These are phyloP conservation scores for Lagenidium sp. DNA, from an alignment of 352 stramenopile species.

Conservation along the genomic window DNA sequence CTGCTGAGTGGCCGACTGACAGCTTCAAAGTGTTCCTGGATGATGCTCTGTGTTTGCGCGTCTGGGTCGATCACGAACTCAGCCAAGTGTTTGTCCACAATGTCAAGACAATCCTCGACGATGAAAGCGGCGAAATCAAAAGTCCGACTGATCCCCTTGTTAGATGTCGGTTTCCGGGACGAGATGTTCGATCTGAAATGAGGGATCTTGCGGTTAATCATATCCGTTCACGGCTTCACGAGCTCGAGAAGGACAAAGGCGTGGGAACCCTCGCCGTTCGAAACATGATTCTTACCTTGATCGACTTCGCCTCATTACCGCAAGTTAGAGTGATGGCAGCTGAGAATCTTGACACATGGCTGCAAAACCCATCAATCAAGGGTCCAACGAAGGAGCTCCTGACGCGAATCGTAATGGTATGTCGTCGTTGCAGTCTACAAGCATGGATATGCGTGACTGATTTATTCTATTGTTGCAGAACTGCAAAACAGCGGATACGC, in stretches of 20 bases:
- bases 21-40: conserved; percentile 85
- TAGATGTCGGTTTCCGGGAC: too few species aligned
- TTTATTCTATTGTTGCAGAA: conserved; percentile 16
- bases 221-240: conserved; percentile 42
- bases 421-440: background rate
- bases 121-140: too few species aligned
- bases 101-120: conserved; percentile 66
- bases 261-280: conserved; percentile 46
- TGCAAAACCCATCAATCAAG: conserved; percentile 76
- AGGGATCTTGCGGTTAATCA: conserved; percentile 61
- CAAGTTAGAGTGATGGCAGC: conserved; percentile 55
- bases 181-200: too few species aligned
- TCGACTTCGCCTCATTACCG: conserved; percentile 51
- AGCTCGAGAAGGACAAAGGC: conserved; percentile 62
- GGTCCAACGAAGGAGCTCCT: conserved; percentile 63
- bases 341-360: conserved; percentile 69
- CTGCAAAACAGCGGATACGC: conserved; percentile 45
- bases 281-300: conserved; percentile 69
- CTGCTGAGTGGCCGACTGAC: conserved; percentile 57
- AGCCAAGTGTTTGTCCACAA: conserved; percentile 70
- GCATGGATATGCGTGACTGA: background rate
- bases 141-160: too few species aligned
- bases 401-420: conserved; percentile 46
- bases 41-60: conserved; percentile 67
- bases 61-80: conserved; percentile 82